Evolutionary conservation across 768 basidiomycete genomes (phyloP), one percentile per base, ranked within the genome.

Genomic region (Mycena alexandri): DNA sequence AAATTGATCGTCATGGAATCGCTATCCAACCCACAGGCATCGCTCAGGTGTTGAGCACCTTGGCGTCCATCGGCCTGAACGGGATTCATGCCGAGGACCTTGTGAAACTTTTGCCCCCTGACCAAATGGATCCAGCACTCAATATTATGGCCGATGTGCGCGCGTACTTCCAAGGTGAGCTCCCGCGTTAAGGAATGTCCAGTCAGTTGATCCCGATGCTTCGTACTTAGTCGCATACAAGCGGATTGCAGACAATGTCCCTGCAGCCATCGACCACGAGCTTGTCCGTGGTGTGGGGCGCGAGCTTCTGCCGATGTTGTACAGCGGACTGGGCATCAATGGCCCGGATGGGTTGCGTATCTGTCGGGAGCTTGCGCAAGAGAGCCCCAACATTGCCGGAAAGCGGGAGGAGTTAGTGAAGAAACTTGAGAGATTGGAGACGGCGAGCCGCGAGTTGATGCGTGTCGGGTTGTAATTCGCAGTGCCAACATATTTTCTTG

Each of bases 171-270:
- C 83, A 87, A 76, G 86, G 86, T 84, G 14, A 10, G 6, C 14
- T 10, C 38, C 46, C 8, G 8, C 43, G 29, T 6, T 29, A 29
- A 29, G 29, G 29, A 29, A 13, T 4, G 22, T 44, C 5, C 33
- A 16, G 5, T 29, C 10, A 22, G 16, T 7, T 43, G 21, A 10
- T 21, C 9, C 21, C 12, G 17, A 25, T 56, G 2, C 17, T 17
- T 44, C 12, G 25, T 22, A 7, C 1, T 9, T 21, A 58, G 57
- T 58, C 12, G 56, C 56, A 19, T 57, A 44, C 42, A 57, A 57
- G 38, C 83, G 89, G 1, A 85, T 89, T 69, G 80, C 80, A 4
- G 90, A 91, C 72, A 84, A 82, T 51, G 73, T 90, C 2, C 87
- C 89, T 6, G 78, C 86, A 50, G 83, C 85, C 6, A 85, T 90